phyloP scores from a whole-genome alignment of 2,329 filamentous ascomycete genomes.

The Cadophora sp. region DNA sequence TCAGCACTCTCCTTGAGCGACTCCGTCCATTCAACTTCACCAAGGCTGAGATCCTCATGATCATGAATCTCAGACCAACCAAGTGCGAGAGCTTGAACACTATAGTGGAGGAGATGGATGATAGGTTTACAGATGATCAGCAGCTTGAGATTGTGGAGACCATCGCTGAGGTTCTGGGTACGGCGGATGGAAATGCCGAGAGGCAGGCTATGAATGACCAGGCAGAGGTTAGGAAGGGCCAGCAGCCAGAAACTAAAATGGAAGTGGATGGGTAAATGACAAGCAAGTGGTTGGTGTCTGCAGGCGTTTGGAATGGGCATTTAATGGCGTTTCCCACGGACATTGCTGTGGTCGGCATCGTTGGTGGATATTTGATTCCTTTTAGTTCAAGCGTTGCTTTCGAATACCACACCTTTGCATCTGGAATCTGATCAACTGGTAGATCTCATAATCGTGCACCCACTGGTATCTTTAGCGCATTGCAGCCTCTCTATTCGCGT shows the following conservation, averaged over 20 bases:
- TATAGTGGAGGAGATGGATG: conserved; percentile 69
- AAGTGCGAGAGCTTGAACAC: conserved; percentile 64
- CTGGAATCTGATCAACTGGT: neutral
- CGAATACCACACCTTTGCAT: neutral
- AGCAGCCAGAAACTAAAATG: conserved; percentile 26
- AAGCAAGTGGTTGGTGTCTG: too few relatives aligned
- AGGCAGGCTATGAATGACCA: conserved; percentile 41
- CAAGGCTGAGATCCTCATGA: conserved; percentile 73
- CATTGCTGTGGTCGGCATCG: neutral
- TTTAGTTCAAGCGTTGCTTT: neutral
- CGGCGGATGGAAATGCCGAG: conserved; percentile 41
- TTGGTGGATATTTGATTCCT: neutral
- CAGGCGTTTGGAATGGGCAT: conserved; percentile 8
- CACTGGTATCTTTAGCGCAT: too few relatives aligned
- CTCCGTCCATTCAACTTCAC: conserved; percentile 65
- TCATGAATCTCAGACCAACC: conserved; percentile 69
- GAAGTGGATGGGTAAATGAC: conserved; percentile 30
- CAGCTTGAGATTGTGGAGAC: conserved; percentile 64
- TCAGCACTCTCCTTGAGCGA: conserved; percentile 60
- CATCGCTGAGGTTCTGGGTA: conserved; percentile 63
- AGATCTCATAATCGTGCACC: neutral
- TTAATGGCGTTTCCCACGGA: neutral
- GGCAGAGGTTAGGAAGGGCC: conserved; percentile 34
- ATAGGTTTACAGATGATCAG: conserved; percentile 64
- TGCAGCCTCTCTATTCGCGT: too few relatives aligned